phyloP scores from a whole-genome alignment of 2,329 filamentous ascomycete species.

The Clarireedia monteithiana region DNA sequence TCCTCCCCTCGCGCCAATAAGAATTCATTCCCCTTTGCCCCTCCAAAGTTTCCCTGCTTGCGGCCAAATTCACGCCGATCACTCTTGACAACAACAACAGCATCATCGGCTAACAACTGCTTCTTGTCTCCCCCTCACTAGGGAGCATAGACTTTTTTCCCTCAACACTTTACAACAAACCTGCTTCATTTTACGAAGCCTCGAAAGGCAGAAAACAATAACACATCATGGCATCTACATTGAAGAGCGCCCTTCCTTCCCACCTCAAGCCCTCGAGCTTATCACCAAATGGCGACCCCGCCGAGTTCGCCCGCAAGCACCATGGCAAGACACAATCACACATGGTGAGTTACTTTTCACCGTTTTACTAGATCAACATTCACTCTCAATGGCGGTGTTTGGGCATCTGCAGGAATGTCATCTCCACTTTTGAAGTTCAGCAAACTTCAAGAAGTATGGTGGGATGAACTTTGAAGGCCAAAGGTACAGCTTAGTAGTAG shows the following conservation, averaged over 20 bases:
- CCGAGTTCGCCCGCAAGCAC: conserved; percentile 54
- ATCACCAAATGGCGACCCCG: conserved; percentile 32
- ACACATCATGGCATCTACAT: conserved; percentile 54
- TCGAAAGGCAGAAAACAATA: conserved; percentile 1
- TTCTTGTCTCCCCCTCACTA: background rate
- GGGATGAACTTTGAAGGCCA: background rate
- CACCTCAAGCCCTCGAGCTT: conserved; percentile 57
- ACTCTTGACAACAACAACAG: background rate
- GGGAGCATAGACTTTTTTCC: conserved; percentile 1
- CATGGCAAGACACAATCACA: conserved; percentile 82
- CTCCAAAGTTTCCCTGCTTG: conserved; percentile 1
- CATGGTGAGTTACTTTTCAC: conserved; percentile 56
- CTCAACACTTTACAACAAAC: background rate
- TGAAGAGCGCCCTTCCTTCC: conserved; percentile 70
- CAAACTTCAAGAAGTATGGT: background rate
- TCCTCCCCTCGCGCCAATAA: too few species aligned
- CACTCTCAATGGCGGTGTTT: background rate
- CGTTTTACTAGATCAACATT: background rate
- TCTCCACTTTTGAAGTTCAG: background rate
- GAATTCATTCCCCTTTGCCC: background rate
- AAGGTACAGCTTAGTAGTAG: background rate
- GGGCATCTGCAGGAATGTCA: background rate
- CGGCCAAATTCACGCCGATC: conserved; percentile 2
- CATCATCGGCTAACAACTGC: conserved; percentile 4
- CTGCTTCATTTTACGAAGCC: background rate